A percentile compares a stretch with the other conserved stretches of the same genome.
Conservation (phyloP, 2,329 filamentous ascomycete genomes). For the Penicillium rolfsii region DNA sequence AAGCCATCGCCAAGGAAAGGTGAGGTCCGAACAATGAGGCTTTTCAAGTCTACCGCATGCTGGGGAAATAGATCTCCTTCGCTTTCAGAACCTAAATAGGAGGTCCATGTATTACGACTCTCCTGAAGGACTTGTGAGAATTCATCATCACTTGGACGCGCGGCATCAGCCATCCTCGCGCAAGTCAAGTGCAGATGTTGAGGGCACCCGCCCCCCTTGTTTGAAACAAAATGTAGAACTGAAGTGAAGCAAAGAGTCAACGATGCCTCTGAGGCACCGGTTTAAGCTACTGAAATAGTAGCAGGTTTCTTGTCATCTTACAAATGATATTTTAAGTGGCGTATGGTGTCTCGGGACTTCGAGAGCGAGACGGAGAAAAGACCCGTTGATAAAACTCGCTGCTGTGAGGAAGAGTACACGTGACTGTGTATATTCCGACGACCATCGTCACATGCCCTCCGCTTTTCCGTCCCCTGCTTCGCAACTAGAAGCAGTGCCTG, state of each 20-base stretch:
- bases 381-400: background rate
- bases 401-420: background rate
- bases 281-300: background rate
- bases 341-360: background rate
- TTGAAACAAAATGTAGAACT: background rate
- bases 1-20: constrained; percentile 24
- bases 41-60: constrained; percentile 19
- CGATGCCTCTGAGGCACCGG: background rate
- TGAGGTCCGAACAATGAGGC: constrained; percentile 20
- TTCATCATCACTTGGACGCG: constrained; percentile 20
- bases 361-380: background rate
- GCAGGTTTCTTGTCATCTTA: background rate
- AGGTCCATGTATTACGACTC: constrained; percentile 20
- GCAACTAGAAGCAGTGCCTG: background rate
- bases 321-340: background rate
- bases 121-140: constrained; percentile 20
- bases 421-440: background rate
- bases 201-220: background rate
- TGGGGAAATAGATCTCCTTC: constrained; percentile 14
- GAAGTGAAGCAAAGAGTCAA: background rate
- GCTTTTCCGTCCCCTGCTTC: too few relatives aligned
- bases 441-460: too few relatives aligned
- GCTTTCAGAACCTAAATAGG: constrained; percentile 14
- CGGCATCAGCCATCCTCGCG: constrained; percentile 19
- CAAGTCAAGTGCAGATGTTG: background rate